Percentiles rank a stretch among this genome's conserved stretches.
These are phyloP conservation scores for Leptodontidium sp. DNA, from an alignment of 2,329 filamentous ascomycete species.

Conservation along the genomic window DNA sequence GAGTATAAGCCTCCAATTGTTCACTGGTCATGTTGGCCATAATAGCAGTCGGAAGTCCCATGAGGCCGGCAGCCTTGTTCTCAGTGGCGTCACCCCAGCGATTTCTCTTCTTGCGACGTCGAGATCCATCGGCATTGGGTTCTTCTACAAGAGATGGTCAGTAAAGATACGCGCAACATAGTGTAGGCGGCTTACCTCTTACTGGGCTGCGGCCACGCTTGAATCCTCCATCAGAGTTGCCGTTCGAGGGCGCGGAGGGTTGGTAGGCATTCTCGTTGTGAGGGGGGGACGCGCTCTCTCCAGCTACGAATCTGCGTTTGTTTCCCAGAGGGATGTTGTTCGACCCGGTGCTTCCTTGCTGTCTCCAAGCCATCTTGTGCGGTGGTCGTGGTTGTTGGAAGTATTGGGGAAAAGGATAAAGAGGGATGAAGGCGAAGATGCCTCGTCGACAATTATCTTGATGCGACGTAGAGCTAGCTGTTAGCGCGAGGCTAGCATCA, in stretches of 20 bases:
- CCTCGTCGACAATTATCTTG: slow-evolving; percentile 17
- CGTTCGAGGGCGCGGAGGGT: slow-evolving; percentile 36
- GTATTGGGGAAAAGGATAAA: background rate
- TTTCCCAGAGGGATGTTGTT: slow-evolving; percentile 97
- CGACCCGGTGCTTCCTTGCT: slow-evolving; percentile 90
- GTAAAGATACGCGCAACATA: background rate
- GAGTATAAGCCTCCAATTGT: slow-evolving; percentile 95
- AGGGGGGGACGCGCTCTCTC: slow-evolving; percentile 55
- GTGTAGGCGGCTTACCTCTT: slow-evolving; percentile 66
- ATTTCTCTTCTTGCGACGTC: slow-evolving; percentile 97
- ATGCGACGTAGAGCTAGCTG: slow-evolving; percentile 11
- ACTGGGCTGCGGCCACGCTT: slow-evolving; percentile 96
- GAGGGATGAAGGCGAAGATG: background rate
- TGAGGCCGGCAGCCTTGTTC: slow-evolving; percentile 97
- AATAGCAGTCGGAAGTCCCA: slow-evolving; percentile 96
- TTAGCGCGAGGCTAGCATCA: background rate
- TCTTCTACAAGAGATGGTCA: slow-evolving; percentile 42
- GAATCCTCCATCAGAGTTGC: slow-evolving; percentile 48
- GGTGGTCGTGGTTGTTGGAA: slow-evolving; percentile 22
- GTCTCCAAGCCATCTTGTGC: slow-evolving; percentile 69
- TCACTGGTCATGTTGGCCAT: slow-evolving; percentile 98
- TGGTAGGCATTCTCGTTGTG: slow-evolving; percentile 43
- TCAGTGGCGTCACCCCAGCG: slow-evolving; percentile 97
- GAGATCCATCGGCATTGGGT: slow-evolving; percentile 70
- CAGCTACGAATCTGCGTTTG: slow-evolving; percentile 79